Base-by-base conservation (phyloP, 2,329 filamentous ascomycete species). In the Lomentospora prolificans region DNA sequence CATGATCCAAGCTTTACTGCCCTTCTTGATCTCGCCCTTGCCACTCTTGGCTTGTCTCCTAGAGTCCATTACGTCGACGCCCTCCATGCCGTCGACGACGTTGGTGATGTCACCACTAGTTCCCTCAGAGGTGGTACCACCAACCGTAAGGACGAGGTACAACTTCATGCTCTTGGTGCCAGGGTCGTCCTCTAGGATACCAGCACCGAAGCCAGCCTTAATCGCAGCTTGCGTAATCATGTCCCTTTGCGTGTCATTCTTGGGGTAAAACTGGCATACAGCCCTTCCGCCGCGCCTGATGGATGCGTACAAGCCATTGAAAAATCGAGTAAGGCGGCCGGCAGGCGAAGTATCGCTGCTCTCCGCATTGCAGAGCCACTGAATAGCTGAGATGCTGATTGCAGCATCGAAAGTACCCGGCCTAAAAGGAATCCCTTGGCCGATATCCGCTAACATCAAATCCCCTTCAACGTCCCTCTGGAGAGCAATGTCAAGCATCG, bases 281-380 rank as follows among this genome's bases (percentile, higher is more conserved):
- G 94, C 94, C 36, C 90, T 80, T 1, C 90, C 94, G 4, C 94
- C 94, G 19, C 94, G 78, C 60, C 85, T 83, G 60, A 99, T 72
- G 58, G 84, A 85, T 0, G 90, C 87, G 70, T 97, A 99, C 1
- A 99, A 72, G 0, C 90, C 90, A 64, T 95, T 90, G 70, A 99
- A 99, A 67, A 99, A 99, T 48, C 92, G 78, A 3, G 82, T 80
- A 25, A 99, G 71, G 4, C 94, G 76, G 0, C 87, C 89, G 27
- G 87, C 81, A 1, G 90, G 87, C 1, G 81, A 88, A 0, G 94
- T 91, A 52, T 95, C 90, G 66, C 83, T 89, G 58, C 81, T 88
- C 69, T 97, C 94, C 41, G 92, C 94, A 69, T 96, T 97, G 70
- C 94, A 99, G 28, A 99, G 78, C 94, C 94, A 99, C 70, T 99